Conservation (phyloP, 2,329 filamentous ascomycete species). For the Aspergillus ochraceoroseus region DNA sequence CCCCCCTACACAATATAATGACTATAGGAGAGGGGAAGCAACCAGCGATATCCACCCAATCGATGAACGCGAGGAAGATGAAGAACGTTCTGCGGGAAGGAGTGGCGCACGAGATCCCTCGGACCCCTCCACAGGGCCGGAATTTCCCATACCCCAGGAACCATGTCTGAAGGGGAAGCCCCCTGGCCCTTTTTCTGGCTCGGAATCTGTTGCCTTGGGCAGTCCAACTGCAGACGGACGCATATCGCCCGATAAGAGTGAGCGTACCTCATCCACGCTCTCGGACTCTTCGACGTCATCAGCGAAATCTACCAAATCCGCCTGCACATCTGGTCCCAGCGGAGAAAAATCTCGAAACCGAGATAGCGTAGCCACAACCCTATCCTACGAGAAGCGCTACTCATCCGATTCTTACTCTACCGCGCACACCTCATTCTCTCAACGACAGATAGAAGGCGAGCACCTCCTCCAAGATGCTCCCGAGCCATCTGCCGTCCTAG, state of each 20-base stretch:
- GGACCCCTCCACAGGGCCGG: conserved; percentile 29
- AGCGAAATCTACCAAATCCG: conserved; percentile 25
- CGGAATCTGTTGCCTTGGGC: conserved; percentile 3
- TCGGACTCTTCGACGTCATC: conserved; percentile 49
- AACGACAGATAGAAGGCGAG: conserved; percentile 51
- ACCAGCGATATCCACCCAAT: conserved; percentile 59
- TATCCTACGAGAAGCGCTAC: conserved; percentile 33
- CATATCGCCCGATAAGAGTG: conserved; percentile 49
- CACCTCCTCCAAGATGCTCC: conserved; percentile 47
- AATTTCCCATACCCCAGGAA: conserved; percentile 26
- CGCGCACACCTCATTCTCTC: conserved; percentile 47
- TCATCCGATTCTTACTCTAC: conserved; percentile 51
- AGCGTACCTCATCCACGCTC: conserved; percentile 54
- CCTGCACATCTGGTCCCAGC: conserved; percentile 20
- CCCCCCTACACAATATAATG: conserved; percentile 46
- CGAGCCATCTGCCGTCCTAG: conserved; percentile 24
- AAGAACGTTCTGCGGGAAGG: conserved; percentile 30
- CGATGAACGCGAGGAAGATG: conserved; percentile 58
- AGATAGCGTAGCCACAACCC: conserved; percentile 25
- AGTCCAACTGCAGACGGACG: conserved; percentile 28
- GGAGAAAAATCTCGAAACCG: conserved; percentile 24
- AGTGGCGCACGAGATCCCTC: conserved; percentile 13
- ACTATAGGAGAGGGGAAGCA: conserved; percentile 47
- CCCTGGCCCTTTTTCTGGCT: background rate
- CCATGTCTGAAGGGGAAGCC: conserved; percentile 21